Base-by-base conservation (phyloP, 176 grass and related monocot species). In the Lolium rigidum region DNA sequence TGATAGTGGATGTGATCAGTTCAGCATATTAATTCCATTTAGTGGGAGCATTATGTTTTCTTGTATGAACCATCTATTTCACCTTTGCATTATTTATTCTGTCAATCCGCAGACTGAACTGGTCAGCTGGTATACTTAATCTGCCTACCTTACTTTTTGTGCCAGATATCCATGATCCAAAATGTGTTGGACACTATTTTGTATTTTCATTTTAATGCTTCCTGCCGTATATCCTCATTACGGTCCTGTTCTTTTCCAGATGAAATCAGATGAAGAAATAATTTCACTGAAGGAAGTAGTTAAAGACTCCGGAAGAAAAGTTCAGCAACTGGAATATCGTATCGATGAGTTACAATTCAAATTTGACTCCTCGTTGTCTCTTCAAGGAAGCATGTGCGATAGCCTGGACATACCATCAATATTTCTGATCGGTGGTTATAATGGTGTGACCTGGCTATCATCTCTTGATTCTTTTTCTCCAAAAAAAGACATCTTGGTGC, bases 371-470 rank as follows among this genome's bases (percentile, higher is more conserved):
- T 90, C 85, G 2, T 58, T 90, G 20, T 87, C 85, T 57, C 85
- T 80, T 84, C 74, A 80, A 60, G 81, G 79, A 80, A 69, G 66
- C 14, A 85, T 63, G 51, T 75, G 88, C 56, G 79, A 70, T 25
- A 51, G 25, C 68, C 51, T 89, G 52, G 84, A 41, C 48, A 79
- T 62, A 3, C 88, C 89, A 81, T 70, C 87, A 57, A 87, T 89
- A 81, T 87, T 89, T 90, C 82, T 98, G 58, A 88, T 98, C 0
- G 96, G 96, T 83, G 96, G 96, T 85, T 95, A 89, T 54, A 77
- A 98, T 90, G 91, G 87, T 7, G 82, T 86, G 43, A 87, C 88
- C 24, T 98, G 96, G 93, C 80, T 98, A 77, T 91, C 93, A 50
- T 87, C 93, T 82, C 86, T 95, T 70, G 93, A 95, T 89, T 88